These are phyloP conservation scores for Phialophora expanda DNA, from an alignment of 2,329 filamentous ascomycete genomes.

Conservation along the genomic window DNA sequence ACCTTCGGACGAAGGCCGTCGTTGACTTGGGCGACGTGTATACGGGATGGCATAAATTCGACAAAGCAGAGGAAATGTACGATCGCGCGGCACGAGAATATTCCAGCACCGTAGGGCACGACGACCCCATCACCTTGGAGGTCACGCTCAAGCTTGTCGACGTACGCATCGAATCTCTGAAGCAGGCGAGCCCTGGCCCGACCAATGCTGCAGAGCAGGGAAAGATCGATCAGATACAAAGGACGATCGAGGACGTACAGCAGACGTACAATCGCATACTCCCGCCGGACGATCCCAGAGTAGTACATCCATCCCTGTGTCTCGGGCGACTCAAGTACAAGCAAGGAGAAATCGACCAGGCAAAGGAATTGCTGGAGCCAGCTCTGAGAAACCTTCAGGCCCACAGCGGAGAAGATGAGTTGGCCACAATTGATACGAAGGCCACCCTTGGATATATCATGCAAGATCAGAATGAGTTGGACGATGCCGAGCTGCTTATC, in stretches of 20 bases:
- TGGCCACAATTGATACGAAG: not conserved
- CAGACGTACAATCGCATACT: not conserved
- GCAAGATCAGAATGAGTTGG: not conserved
- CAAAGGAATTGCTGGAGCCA: not conserved
- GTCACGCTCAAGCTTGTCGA: not conserved
- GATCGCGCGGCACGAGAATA: not conserved
- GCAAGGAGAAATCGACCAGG: not conserved
- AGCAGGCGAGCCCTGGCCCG: not conserved
- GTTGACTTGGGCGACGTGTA: not conserved
- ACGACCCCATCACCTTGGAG: slow-evolving; percentile 1
- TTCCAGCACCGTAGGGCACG: not conserved
- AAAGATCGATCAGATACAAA: not conserved
- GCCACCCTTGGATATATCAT: not conserved
- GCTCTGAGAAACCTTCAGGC: not conserved
- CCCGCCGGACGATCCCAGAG: not conserved
- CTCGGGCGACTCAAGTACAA: slow-evolving; percentile 1
- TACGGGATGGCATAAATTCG: not conserved
- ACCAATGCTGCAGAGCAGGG: not conserved
- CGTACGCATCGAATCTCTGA: not conserved
- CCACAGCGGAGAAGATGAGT: not conserved
- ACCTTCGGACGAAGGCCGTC: not conserved
- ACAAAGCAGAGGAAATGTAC: slow-evolving; percentile 2
- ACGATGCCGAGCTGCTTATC: not conserved
- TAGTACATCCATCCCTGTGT: not conserved
- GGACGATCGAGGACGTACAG: not conserved